A percentile compares a stretch with the other conserved stretches of the same genome.
These are phyloP conservation scores for Citrus inodora DNA, from an alignment of 345 rosid genomes.

Conservation along the genomic window DNA sequence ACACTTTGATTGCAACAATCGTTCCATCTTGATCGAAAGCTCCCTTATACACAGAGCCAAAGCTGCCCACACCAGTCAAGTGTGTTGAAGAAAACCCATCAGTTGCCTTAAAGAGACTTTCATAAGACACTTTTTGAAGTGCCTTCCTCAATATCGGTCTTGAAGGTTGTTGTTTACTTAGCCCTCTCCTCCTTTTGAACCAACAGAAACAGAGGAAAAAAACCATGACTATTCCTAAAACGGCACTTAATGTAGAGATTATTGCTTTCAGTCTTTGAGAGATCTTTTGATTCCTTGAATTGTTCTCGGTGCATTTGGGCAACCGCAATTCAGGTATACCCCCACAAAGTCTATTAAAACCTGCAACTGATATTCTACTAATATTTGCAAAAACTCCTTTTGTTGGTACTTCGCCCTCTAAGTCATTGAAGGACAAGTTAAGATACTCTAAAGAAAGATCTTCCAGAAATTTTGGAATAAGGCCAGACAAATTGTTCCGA, in stretches of 20 bases:
- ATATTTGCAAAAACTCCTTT: no score
- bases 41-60: background rate
- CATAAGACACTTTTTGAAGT: background rate
- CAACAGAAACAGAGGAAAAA: background rate
- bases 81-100: background rate
- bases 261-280: background rate
- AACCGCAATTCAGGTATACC: no score
- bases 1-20: background rate
- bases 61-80: background rate
- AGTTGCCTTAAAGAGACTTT: background rate
- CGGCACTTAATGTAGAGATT: background rate
- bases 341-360: no score
- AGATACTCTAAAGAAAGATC: no score
- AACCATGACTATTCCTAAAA: background rate
- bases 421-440: no score
- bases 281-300: background rate
- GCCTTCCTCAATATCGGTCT: background rate
- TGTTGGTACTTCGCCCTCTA: no score
- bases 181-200: background rate
- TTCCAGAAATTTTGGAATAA: no score
- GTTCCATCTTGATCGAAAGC: background rate
- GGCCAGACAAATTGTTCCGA: no score
- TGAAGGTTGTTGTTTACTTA: background rate
- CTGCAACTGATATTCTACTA: no score
- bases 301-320: background rate